phyloP scores from a whole-genome alignment of 495 filamentous ascomycete species.

The Neurospora cerealis region DNA sequence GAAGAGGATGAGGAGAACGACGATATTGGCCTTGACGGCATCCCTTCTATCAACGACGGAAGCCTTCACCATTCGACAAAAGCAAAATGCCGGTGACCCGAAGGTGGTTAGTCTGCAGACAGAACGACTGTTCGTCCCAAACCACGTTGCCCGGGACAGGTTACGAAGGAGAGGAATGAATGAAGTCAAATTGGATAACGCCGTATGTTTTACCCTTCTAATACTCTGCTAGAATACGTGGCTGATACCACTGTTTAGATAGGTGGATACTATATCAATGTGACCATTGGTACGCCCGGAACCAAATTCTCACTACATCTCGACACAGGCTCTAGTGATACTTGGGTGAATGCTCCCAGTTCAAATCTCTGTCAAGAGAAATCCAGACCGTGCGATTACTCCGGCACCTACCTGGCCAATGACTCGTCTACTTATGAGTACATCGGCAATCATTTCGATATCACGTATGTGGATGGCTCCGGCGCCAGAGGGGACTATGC shows the following conservation, averaged over 20 bases:
- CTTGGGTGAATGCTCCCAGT: slow-evolving; percentile 69
- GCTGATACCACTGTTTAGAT: slow-evolving; percentile 27
- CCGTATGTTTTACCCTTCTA: slow-evolving; percentile 20
- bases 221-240: neutral
- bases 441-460: slow-evolving; percentile 73
- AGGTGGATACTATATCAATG: slow-evolving; percentile 62
- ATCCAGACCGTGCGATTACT: slow-evolving; percentile 39
- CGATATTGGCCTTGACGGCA: slow-evolving; percentile 13
- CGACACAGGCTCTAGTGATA: slow-evolving; percentile 81
- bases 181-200: slow-evolving; percentile 37
- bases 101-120: slow-evolving; percentile 41
- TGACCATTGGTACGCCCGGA: slow-evolving; percentile 60
- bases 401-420: slow-evolving; percentile 64
- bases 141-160: slow-evolving; percentile 33
- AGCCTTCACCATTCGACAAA: slow-evolving; percentile 10
- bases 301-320: slow-evolving; percentile 57
- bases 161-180: slow-evolving; percentile 34
- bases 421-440: slow-evolving; percentile 72
- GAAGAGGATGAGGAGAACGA: slow-evolving; percentile 10
- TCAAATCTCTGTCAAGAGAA: slow-evolving; percentile 48
- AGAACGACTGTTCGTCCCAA: slow-evolving; percentile 27
- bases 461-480: slow-evolving; percentile 82
- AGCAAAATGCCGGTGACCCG: slow-evolving; percentile 15
- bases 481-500: slow-evolving; percentile 77
- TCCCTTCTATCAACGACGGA: slow-evolving; percentile 7